Base-by-base conservation (phyloP, 306 rosid genomes). In the Geum urbanum region DNA sequence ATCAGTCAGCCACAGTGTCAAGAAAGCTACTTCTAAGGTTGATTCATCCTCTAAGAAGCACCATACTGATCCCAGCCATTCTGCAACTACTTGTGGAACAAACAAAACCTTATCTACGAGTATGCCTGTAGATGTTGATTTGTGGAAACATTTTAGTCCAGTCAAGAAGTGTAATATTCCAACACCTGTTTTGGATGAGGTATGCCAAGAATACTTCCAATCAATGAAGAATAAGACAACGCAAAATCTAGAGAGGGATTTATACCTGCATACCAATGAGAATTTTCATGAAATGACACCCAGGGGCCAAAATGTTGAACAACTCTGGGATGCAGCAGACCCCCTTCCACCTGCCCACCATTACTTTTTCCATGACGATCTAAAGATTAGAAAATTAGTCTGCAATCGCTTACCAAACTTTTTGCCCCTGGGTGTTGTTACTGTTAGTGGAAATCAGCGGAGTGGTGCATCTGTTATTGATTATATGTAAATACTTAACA, bases 321-420 rank as follows among this genome's bases (percentile, higher is more conserved):
- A 70, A 49, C 52, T 72, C 46, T 72, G 81, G 85, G 80, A 81
- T 74, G 80, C 61, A 5, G 73, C 58, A 7, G 77, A 71, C 61
- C 89, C 82, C 7, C 69, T 78, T 79, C 84, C 85, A 48, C 92
- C 96, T 40, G 85, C 97, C 61, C 90, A 90, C 83, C 75, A 16
- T 45, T 94, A 94, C 74, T 90, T 88, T 79, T 83, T 88, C 72
- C 90, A 90, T 12, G 76, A 75, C 44, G 96, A 94, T 85, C 77
- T 82, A 37, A 86, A 87, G 76, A 78, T 94, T 77, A 85, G 51
- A 76, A 83, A 81, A 22, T 84, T 88, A 76, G 90, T 94, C 62
- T 69, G 81, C 48, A 54, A 61, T 56, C 86, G 97, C 67, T 79
- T 90, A 15, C 74, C 67, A 39, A 71, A 88, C 75, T 90, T 90